Base-by-base conservation (phyloP, 768 basidiomycete species). In the Strobilomyces echinocephalus region DNA sequence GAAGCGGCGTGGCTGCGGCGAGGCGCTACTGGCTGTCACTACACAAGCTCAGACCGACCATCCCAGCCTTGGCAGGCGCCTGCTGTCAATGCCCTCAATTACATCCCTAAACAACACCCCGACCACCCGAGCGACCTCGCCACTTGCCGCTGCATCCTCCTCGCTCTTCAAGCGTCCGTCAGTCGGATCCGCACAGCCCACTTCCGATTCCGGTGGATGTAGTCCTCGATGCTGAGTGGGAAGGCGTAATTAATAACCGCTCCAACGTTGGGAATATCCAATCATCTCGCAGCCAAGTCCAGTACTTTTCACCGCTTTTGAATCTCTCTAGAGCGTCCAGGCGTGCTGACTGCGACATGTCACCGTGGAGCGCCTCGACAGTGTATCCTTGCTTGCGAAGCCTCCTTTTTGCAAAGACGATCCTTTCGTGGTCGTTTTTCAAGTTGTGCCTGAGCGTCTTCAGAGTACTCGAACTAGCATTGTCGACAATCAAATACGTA, bases 321-420 rank as follows among this genome's bases (percentile, higher is more conserved):
- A 99, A 99, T 49, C 80, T 82, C 36, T 93, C 87, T 20, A 98
- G 74, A 11, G 93, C 86, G 42, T 88, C 86, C 74, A 93, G 83
- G 5, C 97, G 81, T 45, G 87, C 85, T 18, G 73, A 74, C 69
- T 98, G 95, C 11, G 85, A 79, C 82, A 97, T 79, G 71, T 98
- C 95, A 1, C 95, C 95, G 61, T 95, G 95, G 39, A 97, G 74
- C 3, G 87, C 87, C 7, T 81, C 85, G 15, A 94, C 92, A 24
- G 79, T 71, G 74, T 88, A 94, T 18, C 84, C 91, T 24, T 86
- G 81, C 46, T 83, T 75, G 49, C 76, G 73, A 12, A 99, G 82
- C 92, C 69, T 97, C 97, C 68, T 94, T 95, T 74, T 99, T 99
- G 77, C 95, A 67, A 99, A 99, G 26, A 99, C 81, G 33, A 99